Percentiles rank a stretch among this genome's conserved stretches.
Evolutionary conservation across 805 yeast species (phyloP).

Genomic region (Candida endomychidarum): DNA sequence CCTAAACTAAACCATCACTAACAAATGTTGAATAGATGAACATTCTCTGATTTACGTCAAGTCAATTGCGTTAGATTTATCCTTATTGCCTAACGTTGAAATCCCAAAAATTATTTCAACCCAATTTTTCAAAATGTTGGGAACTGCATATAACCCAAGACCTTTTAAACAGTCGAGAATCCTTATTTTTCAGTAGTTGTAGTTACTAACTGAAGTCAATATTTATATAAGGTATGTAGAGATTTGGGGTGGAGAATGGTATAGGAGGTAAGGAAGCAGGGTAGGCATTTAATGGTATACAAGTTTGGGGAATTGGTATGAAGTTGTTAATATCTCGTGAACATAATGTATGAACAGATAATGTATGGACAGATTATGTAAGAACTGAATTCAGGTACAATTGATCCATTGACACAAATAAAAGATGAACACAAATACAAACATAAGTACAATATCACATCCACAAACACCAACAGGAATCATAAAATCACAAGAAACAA

Average conservation of each 20-base stretch:
- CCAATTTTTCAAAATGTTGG: constrained; percentile 11
- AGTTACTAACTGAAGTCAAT: not conserved
- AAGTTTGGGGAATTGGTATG: no score
- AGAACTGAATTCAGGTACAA: no score
- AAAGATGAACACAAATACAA: no score
- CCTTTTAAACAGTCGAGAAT: constrained; percentile 1
- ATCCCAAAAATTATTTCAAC: constrained; percentile 6
- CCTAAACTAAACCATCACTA: not conserved
- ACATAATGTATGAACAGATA: no score
- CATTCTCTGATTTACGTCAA: constrained; percentile 6
- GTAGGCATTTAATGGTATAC: no score
- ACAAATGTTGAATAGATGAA: no score
- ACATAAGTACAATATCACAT: no score
- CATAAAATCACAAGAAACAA: not conserved
- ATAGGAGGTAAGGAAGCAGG: no score
- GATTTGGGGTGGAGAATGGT: not conserved
- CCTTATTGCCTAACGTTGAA: not conserved
- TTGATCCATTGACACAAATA: no score
- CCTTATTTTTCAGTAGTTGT: constrained; percentile 1
- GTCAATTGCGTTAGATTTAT: not conserved
- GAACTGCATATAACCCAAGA: constrained; percentile 8
- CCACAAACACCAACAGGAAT: no score
- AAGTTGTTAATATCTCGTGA: no score
- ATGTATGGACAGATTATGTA: no score
- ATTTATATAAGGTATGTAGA: constrained; percentile 1